Evolutionary conservation across 2,329 filamentous ascomycete species (phyloP), one percentile per base, ranked within the genome.

Genomic region (Colletotrichum liriopes): DNA sequence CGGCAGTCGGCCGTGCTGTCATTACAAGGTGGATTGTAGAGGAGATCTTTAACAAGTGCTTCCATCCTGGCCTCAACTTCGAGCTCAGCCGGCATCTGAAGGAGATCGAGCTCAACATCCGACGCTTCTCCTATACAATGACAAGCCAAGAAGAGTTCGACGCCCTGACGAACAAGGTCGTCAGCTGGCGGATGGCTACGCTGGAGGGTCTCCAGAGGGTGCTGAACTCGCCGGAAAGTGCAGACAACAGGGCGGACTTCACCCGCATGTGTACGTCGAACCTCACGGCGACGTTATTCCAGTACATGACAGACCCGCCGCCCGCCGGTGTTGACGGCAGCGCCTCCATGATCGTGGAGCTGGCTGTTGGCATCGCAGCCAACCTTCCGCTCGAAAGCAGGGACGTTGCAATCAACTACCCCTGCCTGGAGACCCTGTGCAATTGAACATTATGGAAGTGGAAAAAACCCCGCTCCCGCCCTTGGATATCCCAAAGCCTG

Each of bases 121-220:
- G 96, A 64, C 89, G 89, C 65, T 93, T 93, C 77, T 92, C 93
- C 59, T 92, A 93, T 72, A 90, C 91, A 18, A 86, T 93, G 75
- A 91, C 88, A 77, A 95, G 92, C 68, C 91, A 93, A 66, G 96
- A 98, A 79, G 96, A 98, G 79, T 94, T 93, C 76, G 95, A 98
- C 65, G 95, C 95, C 1, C 88, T 97, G 67, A 93, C 93, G 29
- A 90, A 92, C 56, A 97, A 97, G 82, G 91, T 98, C 55, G 92
- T 97, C 72, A 94, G 93, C 79, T 99, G 96, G 96, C 91, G 96
- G 72, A 91, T 98, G 83, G 92, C 96, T 4, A 99, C 96, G 3
- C 86, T 98, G 20, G 96, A 99, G 78, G 96, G 96, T n/a, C 86
- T 99, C 23, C 89, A 92, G 74, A 91, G 93, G 64, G 82, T 89